Percentiles rank a stretch among this genome's conserved stretches.
Evolutionary conservation across 2,329 filamentous ascomycete species (phyloP).

Genomic region (Cladorrhinum sp.): DNA sequence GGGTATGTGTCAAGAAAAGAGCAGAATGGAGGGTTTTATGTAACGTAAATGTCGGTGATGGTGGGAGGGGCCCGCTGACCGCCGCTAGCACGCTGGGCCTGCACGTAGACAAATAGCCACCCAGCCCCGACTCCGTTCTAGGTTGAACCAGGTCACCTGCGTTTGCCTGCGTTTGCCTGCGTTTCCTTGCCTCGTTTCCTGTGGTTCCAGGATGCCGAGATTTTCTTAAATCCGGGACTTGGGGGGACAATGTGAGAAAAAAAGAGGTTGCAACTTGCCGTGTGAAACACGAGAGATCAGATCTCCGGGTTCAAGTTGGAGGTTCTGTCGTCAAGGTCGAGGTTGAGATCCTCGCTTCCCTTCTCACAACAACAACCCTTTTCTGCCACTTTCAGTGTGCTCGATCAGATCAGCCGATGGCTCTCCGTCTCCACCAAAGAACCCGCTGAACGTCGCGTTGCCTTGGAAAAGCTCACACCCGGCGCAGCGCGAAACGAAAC

Average conservation of each 20-base stretch:
- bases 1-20: conserved; percentile 41
- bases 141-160: conserved; percentile 28
- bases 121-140: conserved; percentile 20
- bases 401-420: conserved; percentile 18
- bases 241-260: not conserved
- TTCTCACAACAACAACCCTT: not conserved
- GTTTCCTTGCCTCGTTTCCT: conserved; percentile 11
- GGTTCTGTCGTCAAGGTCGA: not conserved
- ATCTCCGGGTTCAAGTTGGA: not conserved
- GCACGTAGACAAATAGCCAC: conserved; percentile 27
- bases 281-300: not conserved
- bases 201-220: conserved; percentile 9
- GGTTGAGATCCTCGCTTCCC: not conserved
- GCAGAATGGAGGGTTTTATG: conserved; percentile 46
- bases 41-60: conserved; percentile 41
- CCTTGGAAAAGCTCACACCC: conserved; percentile 11
- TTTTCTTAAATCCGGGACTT: conserved; percentile 1
- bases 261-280: not conserved
- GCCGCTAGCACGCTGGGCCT: conserved; percentile 21
- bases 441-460: conserved; percentile 10
- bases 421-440: conserved; percentile 16
- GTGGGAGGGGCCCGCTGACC: conserved; percentile 30
- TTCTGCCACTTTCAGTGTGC: not conserved
- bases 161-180: conserved; percentile 16
- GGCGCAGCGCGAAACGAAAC: conserved; percentile 8